Conservation (phyloP, 2,329 filamentous ascomycete genomes). For the Raffaelea arxii region DNA sequence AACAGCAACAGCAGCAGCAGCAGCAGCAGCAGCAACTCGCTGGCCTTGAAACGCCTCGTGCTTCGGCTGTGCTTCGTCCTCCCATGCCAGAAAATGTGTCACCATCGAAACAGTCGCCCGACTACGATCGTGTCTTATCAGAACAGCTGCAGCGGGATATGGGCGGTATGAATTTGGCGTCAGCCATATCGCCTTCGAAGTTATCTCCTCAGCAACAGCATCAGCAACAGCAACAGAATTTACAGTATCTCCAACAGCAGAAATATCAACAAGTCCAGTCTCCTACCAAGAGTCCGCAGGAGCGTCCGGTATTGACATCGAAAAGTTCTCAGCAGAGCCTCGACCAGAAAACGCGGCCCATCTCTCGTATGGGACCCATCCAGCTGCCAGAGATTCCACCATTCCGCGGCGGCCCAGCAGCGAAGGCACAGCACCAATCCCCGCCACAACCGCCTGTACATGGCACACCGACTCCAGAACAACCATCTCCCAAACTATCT, state of each 20-base stretch:
- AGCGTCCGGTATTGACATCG: slow-evolving; percentile 21
- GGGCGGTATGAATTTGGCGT: slow-evolving; percentile 41
- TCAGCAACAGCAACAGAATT: slow-evolving; percentile 7
- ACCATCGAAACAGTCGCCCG: slow-evolving; percentile 40
- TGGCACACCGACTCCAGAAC: slow-evolving; percentile 11
- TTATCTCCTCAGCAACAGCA: slow-evolving; percentile 3
- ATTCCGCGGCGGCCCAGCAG: slow-evolving; percentile 29
- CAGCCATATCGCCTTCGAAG: slow-evolving; percentile 17
- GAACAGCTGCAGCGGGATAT: slow-evolving; percentile 56
- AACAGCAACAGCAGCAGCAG: slow-evolving; percentile 7
- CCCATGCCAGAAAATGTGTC: slow-evolving; percentile 30
- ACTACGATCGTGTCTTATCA: slow-evolving; percentile 52
- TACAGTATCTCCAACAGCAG: neutral
- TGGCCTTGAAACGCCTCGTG: neutral
- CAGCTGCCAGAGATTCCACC: slow-evolving; percentile 46
- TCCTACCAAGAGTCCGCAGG: slow-evolving; percentile 10
- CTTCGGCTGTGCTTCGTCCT: slow-evolving; percentile 21
- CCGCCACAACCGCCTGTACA: too few species aligned
- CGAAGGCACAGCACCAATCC: too few species aligned
- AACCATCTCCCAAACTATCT: slow-evolving; percentile 12
- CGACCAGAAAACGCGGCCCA: slow-evolving; percentile 24
- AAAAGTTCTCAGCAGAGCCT: slow-evolving; percentile 25
- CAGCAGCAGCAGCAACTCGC: slow-evolving; percentile 26
- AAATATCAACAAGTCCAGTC: slow-evolving; percentile 21
- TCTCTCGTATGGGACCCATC: slow-evolving; percentile 30